These are phyloP conservation scores for Circinella minor DNA, from an alignment of 371 early-diverging fungal genomes.

Conservation along the genomic window DNA sequence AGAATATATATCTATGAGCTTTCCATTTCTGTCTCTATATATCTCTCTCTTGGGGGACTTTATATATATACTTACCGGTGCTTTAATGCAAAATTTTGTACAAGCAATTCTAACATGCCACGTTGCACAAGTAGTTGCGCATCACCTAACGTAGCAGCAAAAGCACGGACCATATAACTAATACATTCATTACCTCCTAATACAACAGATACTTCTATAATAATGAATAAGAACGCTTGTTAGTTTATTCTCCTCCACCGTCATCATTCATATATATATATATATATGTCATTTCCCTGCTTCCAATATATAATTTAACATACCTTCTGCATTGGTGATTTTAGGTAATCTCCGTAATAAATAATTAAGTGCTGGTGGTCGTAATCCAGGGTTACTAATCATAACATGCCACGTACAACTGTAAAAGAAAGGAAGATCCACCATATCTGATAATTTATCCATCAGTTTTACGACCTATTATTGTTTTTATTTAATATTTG, in stretches of 20 bases:
- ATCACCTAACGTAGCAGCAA: constrained; percentile 77
- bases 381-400: constrained; percentile 69
- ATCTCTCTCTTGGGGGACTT: not conserved
- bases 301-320: not conserved
- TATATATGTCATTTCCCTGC: not conserved
- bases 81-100: constrained; percentile 77
- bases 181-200: constrained; percentile 69
- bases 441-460: constrained; percentile 67
- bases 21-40: not conserved
- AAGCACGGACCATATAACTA: constrained; percentile 76
- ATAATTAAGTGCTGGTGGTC: constrained; percentile 81
- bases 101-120: constrained; percentile 82
- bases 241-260: too few species aligned
- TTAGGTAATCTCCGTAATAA: constrained; percentile 77
- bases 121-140: constrained; percentile 82
- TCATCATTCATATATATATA: not conserved
- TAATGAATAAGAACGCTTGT: too few species aligned
- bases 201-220: constrained; percentile 66
- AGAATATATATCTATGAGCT: not conserved
- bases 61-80: constrained; percentile 46
- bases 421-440: constrained; percentile 79
- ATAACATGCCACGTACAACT: constrained; percentile 82
- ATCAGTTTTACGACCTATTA: constrained; percentile 70
- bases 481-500: not conserved
- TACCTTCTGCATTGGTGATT: constrained; percentile 69